A percentile compares a stretch with the other conserved stretches of the same genome.
Evolutionary conservation across 1,139 yeast species (phyloP).

Genomic region (Blastobotrys capitulatus): DNA sequence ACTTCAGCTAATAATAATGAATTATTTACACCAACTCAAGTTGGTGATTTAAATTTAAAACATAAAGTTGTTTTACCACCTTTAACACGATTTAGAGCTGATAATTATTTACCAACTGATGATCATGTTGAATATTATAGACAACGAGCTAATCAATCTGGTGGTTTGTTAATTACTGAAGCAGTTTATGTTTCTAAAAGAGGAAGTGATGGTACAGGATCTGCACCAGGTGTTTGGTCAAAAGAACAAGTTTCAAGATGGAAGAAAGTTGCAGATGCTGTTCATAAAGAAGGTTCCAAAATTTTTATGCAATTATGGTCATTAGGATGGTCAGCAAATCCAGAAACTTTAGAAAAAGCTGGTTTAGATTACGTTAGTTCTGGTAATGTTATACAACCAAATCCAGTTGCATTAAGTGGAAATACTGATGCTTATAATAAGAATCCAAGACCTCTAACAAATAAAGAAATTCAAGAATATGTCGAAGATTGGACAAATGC

Average conservation of each 20-base stretch:
- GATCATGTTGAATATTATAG: conserved; percentile 45
- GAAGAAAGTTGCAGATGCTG: conserved; percentile 33
- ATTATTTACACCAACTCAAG: conserved; percentile 28
- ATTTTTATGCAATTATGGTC: conserved; percentile 40
- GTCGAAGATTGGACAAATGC: conserved; percentile 37
- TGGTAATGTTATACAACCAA: neutral
- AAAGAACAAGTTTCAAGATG: conserved; percentile 39
- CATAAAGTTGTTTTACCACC: conserved; percentile 47
- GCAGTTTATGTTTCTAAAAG: conserved; percentile 37
- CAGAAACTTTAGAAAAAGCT: neutral
- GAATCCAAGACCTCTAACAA: conserved; percentile 35
- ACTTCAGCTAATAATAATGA: neutral
- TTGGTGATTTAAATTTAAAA: conserved; percentile 25
- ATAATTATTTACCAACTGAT: conserved; percentile 41
- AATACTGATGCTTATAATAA: neutral
- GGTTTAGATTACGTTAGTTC: conserved; percentile 8
- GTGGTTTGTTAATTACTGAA: conserved; percentile 43
- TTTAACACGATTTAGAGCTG: conserved; percentile 44
- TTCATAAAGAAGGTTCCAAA: conserved; percentile 37
- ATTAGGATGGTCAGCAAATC: conserved; percentile 41
- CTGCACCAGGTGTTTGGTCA: conserved; percentile 42
- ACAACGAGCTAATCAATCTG: conserved; percentile 48
- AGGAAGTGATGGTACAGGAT: conserved; percentile 34
- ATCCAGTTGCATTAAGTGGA: neutral
- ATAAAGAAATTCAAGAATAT: conserved; percentile 37